phyloP scores from a whole-genome alignment of 2,329 filamentous ascomycete species.

The Pseudocercospora crystallina region DNA sequence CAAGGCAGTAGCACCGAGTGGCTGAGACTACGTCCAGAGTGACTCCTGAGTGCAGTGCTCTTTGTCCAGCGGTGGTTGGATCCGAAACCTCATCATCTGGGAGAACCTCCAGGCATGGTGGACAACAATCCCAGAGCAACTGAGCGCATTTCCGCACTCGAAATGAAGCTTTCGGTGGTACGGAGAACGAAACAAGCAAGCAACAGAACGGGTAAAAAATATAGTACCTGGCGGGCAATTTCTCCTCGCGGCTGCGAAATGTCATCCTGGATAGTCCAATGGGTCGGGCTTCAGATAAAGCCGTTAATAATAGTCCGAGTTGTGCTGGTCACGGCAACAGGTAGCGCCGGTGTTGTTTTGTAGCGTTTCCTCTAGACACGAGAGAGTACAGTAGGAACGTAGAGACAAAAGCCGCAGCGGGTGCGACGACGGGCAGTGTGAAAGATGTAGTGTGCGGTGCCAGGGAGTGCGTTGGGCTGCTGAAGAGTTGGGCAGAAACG shows the following conservation, averaged over 20 bases:
- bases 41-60: no score
- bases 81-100: no score
- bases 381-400: no score
- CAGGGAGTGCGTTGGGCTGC: conserved; percentile 11
- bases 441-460: conserved; percentile 1
- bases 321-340: conserved; percentile 7
- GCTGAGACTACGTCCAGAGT: no score
- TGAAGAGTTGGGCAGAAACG: conserved; percentile 19
- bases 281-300: conserved; percentile 27
- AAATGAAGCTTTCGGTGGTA: no score
- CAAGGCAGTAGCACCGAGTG: no score
- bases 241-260: conserved; percentile 38
- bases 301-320: conserved; percentile 9
- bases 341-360: background rate
- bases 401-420: no score
- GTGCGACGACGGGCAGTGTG: background rate
- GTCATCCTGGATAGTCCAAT: conserved; percentile 36
- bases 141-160: no score
- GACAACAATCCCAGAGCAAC: background rate
- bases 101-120: background rate
- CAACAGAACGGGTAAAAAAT: conserved; percentile 24
- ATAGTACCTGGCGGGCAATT: conserved; percentile 39
- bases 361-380: no score
- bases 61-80: no score
- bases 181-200: background rate